These are phyloP conservation scores for Phyllostachys edulis DNA, from an alignment of 176 grass and related monocot species.

Conservation along the genomic window DNA sequence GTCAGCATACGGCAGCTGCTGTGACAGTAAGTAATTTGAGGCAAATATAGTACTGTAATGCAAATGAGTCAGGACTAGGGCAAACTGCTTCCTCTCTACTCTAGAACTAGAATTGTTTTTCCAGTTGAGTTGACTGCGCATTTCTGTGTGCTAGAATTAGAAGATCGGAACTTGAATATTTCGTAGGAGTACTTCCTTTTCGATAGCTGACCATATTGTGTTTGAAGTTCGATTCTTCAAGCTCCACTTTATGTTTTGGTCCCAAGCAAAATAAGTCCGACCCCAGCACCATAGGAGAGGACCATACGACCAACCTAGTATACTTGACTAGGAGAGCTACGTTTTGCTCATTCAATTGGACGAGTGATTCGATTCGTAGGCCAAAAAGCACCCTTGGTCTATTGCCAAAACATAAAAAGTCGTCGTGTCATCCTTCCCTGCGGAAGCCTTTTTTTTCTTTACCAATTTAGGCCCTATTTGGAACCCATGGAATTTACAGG, in stretches of 20 bases:
- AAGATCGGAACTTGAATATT: not conserved
- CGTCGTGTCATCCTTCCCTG: not conserved
- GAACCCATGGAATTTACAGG: not conserved
- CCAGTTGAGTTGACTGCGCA: not conserved
- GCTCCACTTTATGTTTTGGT: not conserved
- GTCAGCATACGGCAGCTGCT: not conserved
- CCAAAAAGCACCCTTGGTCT: not conserved
- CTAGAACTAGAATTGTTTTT: not conserved
- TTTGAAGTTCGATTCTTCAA: too few species aligned
- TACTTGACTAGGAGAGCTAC: not conserved
- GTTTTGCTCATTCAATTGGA: not conserved
- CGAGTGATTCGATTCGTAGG: not conserved
- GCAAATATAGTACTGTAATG: not conserved
- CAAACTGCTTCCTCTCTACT: too few species aligned
- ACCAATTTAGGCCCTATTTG: not conserved
- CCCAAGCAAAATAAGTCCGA: not conserved
- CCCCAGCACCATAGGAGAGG: not conserved
- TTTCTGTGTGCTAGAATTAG: not conserved
- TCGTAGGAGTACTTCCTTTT: not conserved
- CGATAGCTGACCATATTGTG: not conserved
- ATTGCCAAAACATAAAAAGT: not conserved
- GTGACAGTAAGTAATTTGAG: not conserved
- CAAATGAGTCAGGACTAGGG: not conserved
- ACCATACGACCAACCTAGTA: not conserved
- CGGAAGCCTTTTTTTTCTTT: not conserved